Percentiles rank a stretch among this genome's conserved stretches.
These are phyloP conservation scores for Barnettozyma sucrosica DNA, from an alignment of 805 yeast genomes.

Conservation along the genomic window DNA sequence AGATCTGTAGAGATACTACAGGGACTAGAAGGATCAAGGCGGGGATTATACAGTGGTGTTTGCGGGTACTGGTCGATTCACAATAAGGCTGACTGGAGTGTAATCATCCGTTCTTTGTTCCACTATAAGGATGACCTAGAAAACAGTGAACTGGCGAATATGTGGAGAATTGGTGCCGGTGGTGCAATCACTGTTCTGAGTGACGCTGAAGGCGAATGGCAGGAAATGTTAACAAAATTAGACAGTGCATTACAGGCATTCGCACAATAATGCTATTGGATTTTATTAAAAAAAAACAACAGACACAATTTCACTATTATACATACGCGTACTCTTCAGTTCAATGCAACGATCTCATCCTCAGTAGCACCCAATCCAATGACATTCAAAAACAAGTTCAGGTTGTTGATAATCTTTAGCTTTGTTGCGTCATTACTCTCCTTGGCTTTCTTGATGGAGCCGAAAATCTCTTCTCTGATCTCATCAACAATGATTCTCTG, in stretches of 20 bases:
- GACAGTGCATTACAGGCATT: conserved; percentile 77
- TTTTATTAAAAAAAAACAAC: neutral
- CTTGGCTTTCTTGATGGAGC: conserved; percentile 76
- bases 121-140: conserved; percentile 48
- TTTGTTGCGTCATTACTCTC: conserved; percentile 33
- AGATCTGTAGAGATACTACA: conserved; percentile 83
- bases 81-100: conserved; percentile 93
- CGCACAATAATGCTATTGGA: neutral
- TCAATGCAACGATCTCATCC: conserved; percentile 77
- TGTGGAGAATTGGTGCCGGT: conserved; percentile 95
- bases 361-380: conserved; percentile 94
- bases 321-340: conserved; percentile 20
- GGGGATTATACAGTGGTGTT: conserved; percentile 93
- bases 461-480: conserved; percentile 88
- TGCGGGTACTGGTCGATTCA: conserved; percentile 92
- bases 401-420: conserved; percentile 64
- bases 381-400: conserved; percentile 89
- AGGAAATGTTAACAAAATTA: conserved; percentile 80
- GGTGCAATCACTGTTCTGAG: conserved; percentile 95
- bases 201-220: conserved; percentile 80
- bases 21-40: conserved; percentile 29
- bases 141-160: conserved; percentile 23
- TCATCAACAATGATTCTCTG: conserved; percentile 93
- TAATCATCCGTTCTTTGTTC: conserved; percentile 79
- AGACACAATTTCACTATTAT: neutral